Evolutionary conservation across 1,284 basidiomycete genomes (phyloP).

Genomic region (Taiwanofungus camphoratus): DNA sequence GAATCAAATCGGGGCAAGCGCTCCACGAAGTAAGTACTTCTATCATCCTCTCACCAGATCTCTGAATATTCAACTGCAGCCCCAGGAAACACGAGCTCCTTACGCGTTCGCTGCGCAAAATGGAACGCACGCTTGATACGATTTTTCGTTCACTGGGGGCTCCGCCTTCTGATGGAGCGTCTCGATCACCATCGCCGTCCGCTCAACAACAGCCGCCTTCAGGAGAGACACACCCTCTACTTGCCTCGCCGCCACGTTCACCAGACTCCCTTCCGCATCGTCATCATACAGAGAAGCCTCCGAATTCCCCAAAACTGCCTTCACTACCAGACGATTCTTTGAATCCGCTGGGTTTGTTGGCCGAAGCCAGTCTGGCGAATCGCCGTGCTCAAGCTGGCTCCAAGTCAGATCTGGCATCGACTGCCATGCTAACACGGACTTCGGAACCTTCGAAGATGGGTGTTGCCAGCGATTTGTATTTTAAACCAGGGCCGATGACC

Average conservation of each 20-base stretch:
- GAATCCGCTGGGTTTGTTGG: conserved; percentile 86
- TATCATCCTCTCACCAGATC: background rate
- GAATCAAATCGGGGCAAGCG: conserved; percentile 92
- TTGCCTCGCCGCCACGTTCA: conserved; percentile 55
- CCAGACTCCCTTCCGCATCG: conserved; percentile 27
- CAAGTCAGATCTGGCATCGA: conserved; percentile 13
- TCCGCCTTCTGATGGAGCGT: conserved; percentile 74
- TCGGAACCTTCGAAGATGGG: conserved; percentile 48
- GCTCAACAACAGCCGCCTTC: conserved; percentile 33
- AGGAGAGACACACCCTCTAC: conserved; percentile 50
- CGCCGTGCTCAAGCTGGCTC: conserved; percentile 45
- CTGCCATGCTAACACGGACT: conserved; percentile 5
- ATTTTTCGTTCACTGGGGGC: conserved; percentile 81
- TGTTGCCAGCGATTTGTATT: conserved; percentile 89
- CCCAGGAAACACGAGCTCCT: conserved; percentile 82
- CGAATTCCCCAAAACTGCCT: conserved; percentile 73
- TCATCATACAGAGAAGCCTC: conserved; percentile 20
- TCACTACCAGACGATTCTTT: conserved; percentile 87
- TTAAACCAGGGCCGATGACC: conserved; percentile 89
- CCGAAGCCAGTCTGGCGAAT: conserved; percentile 88
- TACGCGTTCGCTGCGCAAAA: conserved; percentile 83
- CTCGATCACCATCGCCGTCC: conserved; percentile 73
- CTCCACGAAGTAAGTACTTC: conserved; percentile 68
- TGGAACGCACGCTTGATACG: conserved; percentile 89
- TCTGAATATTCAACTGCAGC: conserved; percentile 25